Base-by-base conservation (phyloP, 192 early-diverging fungal species). In the Lobulomyces angularis region DNA sequence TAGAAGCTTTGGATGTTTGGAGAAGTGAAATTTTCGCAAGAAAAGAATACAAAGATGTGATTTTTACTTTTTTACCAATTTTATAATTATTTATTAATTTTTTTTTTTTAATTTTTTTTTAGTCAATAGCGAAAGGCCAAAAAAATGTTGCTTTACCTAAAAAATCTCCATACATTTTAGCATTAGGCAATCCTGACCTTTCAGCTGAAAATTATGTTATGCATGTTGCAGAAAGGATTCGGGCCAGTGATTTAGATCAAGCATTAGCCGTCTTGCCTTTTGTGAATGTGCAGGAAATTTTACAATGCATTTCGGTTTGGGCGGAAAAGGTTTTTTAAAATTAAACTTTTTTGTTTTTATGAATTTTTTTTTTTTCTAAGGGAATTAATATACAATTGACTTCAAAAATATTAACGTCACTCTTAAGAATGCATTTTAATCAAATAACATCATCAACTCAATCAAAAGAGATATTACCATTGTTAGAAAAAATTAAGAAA, bases 231-330 rank as follows among this genome's bases (percentile, higher is more conserved):
- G 71, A 90, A 57, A 71, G 74, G 29, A 75, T 98, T 28, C 76
- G 84, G 37, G 65, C 86, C 8, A 69, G 73, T 27, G 90, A 97
- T 24, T 56, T 96, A 41, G 88, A 96, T 17, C 84, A 89, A 41
- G 82, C 90, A 0, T 59, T 95, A 45, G 59, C 96, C 59, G 78
- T 91, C 17, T 68, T 97, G 43, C 83, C 90, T 1, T 93, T 95
- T 44, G 48, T 56, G 19, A 79, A 83, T 17, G 86, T 92, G 12
- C 61, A 76, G 17, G 79, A 72, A 41, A 54, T 97, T 32, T 65
- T 97, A 35, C 64, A 58, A 25, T 84, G 81, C 46, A 45, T 95
- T 28, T 78, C 81, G 43, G 56, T 71, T 1, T 93, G 89, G 88
- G 82, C 83, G 11, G 75, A 78, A 49, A 81, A 78, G 62, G 80